These are phyloP conservation scores for Panicum virgatum DNA, from an alignment of 202 grass and related monocot genomes.

Conservation along the genomic window DNA sequence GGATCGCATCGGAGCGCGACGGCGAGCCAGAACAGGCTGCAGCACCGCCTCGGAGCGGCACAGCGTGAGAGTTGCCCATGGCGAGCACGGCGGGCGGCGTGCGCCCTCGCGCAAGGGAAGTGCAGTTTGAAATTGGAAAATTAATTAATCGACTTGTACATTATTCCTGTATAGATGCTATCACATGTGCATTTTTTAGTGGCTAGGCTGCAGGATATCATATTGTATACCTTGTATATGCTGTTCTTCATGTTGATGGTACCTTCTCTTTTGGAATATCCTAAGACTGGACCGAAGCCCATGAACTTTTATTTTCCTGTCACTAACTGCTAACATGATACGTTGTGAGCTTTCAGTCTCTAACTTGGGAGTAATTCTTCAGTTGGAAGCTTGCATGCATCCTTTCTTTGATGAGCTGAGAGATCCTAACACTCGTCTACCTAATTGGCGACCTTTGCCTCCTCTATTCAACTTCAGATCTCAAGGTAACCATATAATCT, in stretches of 20 bases:
- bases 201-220: conserved; percentile 25
- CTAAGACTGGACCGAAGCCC: neutral
- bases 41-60: too few species aligned
- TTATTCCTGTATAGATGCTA: conserved; percentile 31
- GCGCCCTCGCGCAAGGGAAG: too few species aligned
- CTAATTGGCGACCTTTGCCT: conserved; percentile 80
- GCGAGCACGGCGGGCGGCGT: too few species aligned
- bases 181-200: conserved; percentile 41
- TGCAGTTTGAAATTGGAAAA: conserved; percentile 34
- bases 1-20: too few species aligned
- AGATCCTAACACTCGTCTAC: conserved; percentile 78
- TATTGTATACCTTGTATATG: conserved; percentile 17
- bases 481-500: conserved; percentile 54
- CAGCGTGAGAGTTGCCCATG: too few species aligned
- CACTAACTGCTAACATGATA: neutral
- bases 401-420: conserved; percentile 96
- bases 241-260: conserved; percentile 24
- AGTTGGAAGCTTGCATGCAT: conserved; percentile 97
- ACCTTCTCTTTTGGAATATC: neutral
- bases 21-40: too few species aligned
- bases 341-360: neutral
- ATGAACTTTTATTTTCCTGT: neutral
- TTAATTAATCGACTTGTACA: conserved; percentile 13
- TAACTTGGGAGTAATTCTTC: conserved; percentile 33
- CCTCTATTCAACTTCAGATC: conserved; percentile 91